Evolutionary conservation across 2,329 filamentous ascomycete genomes (phyloP), one percentile per base, ranked within the genome.

Genomic region (Pseudonectria buxi): DNA sequence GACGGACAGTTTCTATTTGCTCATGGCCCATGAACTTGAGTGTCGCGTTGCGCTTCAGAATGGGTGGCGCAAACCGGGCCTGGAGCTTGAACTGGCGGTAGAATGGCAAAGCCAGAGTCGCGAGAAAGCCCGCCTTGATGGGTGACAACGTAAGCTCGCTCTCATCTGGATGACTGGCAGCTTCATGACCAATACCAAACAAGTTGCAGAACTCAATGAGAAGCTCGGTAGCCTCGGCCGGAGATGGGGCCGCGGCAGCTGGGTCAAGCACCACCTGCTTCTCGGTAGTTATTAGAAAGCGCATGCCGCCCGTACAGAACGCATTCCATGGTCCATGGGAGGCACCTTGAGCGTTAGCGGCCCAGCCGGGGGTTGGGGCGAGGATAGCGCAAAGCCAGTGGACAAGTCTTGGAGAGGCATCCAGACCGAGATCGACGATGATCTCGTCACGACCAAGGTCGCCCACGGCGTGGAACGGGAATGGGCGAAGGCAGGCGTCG

Each of bases 341-440:
- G 6, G 42, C 46, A 16, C 36, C 49, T 29, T 49, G 31, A 25
- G 37, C 38, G 25, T 53, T 40, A 13, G 46, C 32, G 10, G 37
- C 26, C 50, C 50, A 53, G 29, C 38, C 50, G n/a, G 44, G 30
- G 22, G 34, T 41, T 22, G 50, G 27, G 5, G 49, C 43, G 14
- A 53, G 35, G 30, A 53, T 39, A n/a, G 50, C 48, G 41, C 46
- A 51, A n/a, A 53, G 46, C 50, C 50, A 53, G 14, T 46, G 50
- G 24, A 53, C 39, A 7, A 53, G 50, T 27, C 40, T 35, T n/a
- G 26, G 29, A 24, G 50, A 53, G 14, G 37, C 45, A n/a, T 35
- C 32, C 13, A 30, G n/a, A 7, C 45, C 43, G 14, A 53, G 46
- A 14, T 35, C 42, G 18, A 53, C 30, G 12, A 49, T 36, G 29